Evolutionary conservation across 1,284 basidiomycete species (phyloP), one percentile per base, ranked within the genome.

Genomic region (Cutaneotrichosporon sp.): DNA sequence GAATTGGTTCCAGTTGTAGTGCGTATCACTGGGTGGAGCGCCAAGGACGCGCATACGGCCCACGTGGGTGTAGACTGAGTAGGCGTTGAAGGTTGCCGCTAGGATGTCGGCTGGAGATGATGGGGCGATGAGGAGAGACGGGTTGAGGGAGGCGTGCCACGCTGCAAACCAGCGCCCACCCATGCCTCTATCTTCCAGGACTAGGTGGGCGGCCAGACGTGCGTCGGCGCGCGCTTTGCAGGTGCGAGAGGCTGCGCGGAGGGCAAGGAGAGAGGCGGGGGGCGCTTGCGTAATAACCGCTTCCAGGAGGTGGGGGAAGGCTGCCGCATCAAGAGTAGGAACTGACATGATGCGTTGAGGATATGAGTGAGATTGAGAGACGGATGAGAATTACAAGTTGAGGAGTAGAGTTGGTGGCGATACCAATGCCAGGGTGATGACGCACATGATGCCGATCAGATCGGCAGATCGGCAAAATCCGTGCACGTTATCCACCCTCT

Each of bases 281-380:
- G 63, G 21, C 1, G 60, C 60, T 14, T 31, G 26, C 8, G 14
- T 8, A 50, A 66, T 38, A n/a, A 65, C 40, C 38, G 31, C 18
- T 36, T 63, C 65, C 5, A 66, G 22, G 40, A 66, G 31, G 50
- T 66, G 61, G 2, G 65, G 61, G 50, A 53, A 66, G 22, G 55
- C 62, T 8, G 55, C n/a, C 32, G 51, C 36, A 42, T 63, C 65
- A 49, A 66, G 51, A 4, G 22, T 18, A 5, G 49, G 26, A 10
- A 3, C 22, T 5, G 49, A 13, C 32, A n/a, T 53, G 30, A 14
- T 34, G 10, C 22, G 11, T n/a, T 34, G 51, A 16, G 51, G 14
- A 34, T 11, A 51, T 5, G 32, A n/a, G 21, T 0, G 18, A 6
- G 6, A 18, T 46, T 5, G 18, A 5, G 42, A 46, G 18, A 26